phyloP scores from a whole-genome alignment of 805 yeast genomes.

The Pichia membranifaciens region DNA sequence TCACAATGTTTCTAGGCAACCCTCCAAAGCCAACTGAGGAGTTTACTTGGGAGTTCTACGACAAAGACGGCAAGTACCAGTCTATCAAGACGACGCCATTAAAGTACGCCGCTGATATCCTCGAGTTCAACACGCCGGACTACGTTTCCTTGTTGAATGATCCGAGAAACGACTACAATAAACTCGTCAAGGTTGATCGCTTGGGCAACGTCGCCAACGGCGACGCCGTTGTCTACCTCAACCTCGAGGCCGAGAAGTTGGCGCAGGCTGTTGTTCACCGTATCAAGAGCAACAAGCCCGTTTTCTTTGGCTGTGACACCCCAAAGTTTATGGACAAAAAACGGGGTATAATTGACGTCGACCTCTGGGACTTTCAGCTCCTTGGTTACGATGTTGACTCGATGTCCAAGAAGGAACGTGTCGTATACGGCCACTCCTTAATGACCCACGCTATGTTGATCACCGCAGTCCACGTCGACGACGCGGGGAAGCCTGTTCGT shows the following conservation, averaged over 20 bases:
- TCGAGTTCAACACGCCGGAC: conserved; percentile 46
- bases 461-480: conserved; percentile 74
- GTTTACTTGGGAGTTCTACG: conserved; percentile 70
- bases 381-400: conserved; percentile 46
- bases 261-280: conserved; percentile 60
- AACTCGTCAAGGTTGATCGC: conserved; percentile 63
- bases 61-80: conserved; percentile 54
- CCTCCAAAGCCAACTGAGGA: conserved; percentile 70
- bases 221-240: conserved; percentile 65
- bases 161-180: conserved; percentile 67
- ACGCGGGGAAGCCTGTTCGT: conserved; percentile 52
- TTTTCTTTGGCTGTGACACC: conserved; percentile 87
- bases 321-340: conserved; percentile 63
- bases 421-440: conserved; percentile 60
- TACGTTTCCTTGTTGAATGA: conserved; percentile 70
- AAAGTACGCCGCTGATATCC: conserved; percentile 52
- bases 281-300: conserved; percentile 67
- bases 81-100: conserved; percentile 53
- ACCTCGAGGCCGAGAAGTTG: conserved; percentile 53
- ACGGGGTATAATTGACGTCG: conserved; percentile 68
- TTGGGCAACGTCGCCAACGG: conserved; percentile 70
- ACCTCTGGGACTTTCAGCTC: conserved; percentile 60
- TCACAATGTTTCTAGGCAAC: conserved; percentile 65
- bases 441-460: conserved; percentile 92
- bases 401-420: conserved; percentile 57